A percentile compares a stretch with the other conserved stretches of the same genome.
Evolutionary conservation across 164 flowering plant genomes (phyloP).

Genomic region (Aristolochia contorta): DNA sequence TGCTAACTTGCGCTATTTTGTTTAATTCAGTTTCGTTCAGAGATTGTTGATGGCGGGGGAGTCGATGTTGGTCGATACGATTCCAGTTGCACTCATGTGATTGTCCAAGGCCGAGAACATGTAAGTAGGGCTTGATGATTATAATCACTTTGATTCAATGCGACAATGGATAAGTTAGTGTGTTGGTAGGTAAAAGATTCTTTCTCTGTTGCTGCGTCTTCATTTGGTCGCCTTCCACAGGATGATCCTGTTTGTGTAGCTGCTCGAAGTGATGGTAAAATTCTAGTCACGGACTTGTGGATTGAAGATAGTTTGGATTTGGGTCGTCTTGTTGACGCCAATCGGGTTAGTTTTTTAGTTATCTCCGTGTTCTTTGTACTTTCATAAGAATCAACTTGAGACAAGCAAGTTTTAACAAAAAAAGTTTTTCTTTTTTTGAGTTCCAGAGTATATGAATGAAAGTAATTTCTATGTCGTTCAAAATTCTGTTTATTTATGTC

Average conservation of each 20-base stretch:
- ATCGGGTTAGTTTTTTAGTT: slow-evolving; percentile 32
- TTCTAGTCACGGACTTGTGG: slow-evolving; percentile 63
- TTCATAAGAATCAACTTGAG: not conserved
- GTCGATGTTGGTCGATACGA: slow-evolving; percentile 44
- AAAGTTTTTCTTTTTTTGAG: too few relatives aligned
- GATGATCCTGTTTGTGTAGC: slow-evolving; percentile 74
- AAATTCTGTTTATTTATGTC: not conserved
- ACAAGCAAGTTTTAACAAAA: too few relatives aligned
- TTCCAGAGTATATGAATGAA: too few relatives aligned
- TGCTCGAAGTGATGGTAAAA: slow-evolving; percentile 71
- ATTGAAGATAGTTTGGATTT: slow-evolving; percentile 63
- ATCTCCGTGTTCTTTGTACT: not conserved
- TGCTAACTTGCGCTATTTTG: not conserved
- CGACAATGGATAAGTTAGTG: too few relatives aligned
- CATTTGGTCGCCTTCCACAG: slow-evolving; percentile 19
- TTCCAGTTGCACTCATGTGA: slow-evolving; percentile 65
- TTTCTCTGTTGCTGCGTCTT: too few relatives aligned
- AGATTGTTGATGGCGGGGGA: slow-evolving; percentile 65
- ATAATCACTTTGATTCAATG: too few relatives aligned
- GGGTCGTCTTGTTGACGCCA: slow-evolving; percentile 51
- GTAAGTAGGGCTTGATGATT: not conserved
- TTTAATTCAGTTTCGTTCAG: slow-evolving; percentile 33
- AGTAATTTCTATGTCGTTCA: not conserved
- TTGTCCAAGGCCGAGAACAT: slow-evolving; percentile 51
- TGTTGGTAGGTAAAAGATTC: too few relatives aligned